A percentile compares a stretch with the other conserved stretches of the same genome.
phyloP scores from a whole-genome alignment of 257 asterid genomes.

The Solanum corneliomulleri region DNA sequence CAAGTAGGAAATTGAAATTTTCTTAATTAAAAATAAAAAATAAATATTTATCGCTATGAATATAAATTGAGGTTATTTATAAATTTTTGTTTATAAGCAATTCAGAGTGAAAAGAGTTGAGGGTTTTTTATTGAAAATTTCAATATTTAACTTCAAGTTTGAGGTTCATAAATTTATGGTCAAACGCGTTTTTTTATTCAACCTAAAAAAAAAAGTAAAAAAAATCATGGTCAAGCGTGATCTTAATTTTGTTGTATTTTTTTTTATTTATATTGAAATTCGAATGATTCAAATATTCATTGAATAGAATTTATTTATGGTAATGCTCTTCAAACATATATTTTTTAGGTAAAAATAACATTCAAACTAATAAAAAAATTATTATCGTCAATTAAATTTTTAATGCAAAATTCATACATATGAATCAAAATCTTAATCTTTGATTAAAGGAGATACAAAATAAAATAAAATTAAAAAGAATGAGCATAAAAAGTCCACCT shows the following conservation, averaged over 20 bases:
- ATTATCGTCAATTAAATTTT: neutral
- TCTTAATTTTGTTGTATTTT: too few relatives aligned
- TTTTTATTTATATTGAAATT: too few relatives aligned
- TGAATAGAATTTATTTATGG: neutral
- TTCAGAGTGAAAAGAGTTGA: neutral
- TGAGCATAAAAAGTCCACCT: neutral
- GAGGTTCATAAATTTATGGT: neutral
- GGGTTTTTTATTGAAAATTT: neutral
- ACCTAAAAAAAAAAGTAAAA: too few relatives aligned
- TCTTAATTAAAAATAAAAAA: too few relatives aligned
- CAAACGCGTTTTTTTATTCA: neutral
- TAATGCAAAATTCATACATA: too few relatives aligned
- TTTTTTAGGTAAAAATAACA: too few relatives aligned
- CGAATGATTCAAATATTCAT: too few relatives aligned
- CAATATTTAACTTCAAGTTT: neutral
- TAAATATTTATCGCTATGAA: too few relatives aligned
- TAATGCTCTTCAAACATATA: too few relatives aligned
- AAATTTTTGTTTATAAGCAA: neutral
- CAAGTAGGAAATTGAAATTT: rapidly evolving
- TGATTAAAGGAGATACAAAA: neutral
- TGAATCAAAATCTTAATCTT: too few relatives aligned
- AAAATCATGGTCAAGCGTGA: too few relatives aligned
- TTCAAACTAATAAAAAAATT: neutral
- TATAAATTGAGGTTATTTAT: neutral
- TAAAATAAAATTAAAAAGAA: neutral